Percentiles rank a stretch among this genome's conserved stretches.
These are phyloP conservation scores for Dillenia suffruticosa DNA, from an alignment of 164 flowering plant species.

Conservation along the genomic window DNA sequence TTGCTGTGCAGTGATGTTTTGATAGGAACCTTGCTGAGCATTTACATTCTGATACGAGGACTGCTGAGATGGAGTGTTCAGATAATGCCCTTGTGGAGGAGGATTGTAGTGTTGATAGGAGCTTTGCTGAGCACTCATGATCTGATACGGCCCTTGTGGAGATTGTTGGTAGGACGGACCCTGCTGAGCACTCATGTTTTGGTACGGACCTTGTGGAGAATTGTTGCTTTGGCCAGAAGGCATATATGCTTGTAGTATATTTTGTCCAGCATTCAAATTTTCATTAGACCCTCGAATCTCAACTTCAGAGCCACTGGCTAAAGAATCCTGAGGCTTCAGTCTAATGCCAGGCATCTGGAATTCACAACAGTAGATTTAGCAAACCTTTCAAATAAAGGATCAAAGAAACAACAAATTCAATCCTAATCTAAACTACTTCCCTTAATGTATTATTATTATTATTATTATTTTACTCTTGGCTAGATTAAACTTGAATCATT, in stretches of 20 bases:
- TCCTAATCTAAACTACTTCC: too few relatives aligned
- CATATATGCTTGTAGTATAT: constrained; percentile 28
- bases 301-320: constrained; percentile 32
- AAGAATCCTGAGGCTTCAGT: constrained; percentile 35
- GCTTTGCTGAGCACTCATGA: not conserved
- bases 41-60: constrained; percentile 7
- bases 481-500: too few relatives aligned
- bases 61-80: too few relatives aligned
- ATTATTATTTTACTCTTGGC: too few relatives aligned
- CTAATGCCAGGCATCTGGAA: constrained; percentile 36
- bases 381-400: not conserved
- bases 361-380: not conserved
- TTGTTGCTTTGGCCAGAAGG: constrained; percentile 18
- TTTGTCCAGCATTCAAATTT: constrained; percentile 32
- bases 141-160: constrained; percentile 8
- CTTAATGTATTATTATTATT: too few relatives aligned
- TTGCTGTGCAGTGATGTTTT: not conserved
- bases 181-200: not conserved
- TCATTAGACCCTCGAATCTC: constrained; percentile 42
- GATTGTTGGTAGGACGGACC: constrained; percentile 12
- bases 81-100: too few relatives aligned
- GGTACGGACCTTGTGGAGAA: constrained; percentile 9
- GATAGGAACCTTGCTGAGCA: constrained; percentile 9
- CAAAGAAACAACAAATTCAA: not conserved
- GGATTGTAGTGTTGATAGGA: constrained; percentile 13